A percentile compares a stretch with the other conserved stretches of the same genome.
These are phyloP conservation scores for Tephrocybe sp. DNA, from an alignment of 768 basidiomycete genomes.

Conservation along the genomic window DNA sequence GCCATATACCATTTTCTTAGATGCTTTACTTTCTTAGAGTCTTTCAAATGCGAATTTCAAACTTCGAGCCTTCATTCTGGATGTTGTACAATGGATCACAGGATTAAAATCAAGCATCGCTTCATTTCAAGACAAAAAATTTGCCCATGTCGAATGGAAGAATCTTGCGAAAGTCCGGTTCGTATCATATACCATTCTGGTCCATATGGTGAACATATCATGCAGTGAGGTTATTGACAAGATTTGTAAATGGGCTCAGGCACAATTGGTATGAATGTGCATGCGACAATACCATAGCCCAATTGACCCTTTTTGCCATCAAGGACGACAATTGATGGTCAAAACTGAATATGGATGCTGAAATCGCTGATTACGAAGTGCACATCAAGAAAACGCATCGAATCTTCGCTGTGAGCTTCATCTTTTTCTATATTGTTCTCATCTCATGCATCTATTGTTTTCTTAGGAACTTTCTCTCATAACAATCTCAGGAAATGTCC, in stretches of 20 bases:
- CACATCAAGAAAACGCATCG: not conserved
- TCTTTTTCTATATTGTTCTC: not conserved
- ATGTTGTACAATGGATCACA: not conserved
- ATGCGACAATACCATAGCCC: too few relatives aligned
- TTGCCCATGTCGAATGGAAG: not conserved
- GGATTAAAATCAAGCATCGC: not conserved
- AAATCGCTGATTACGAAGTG: too few relatives aligned
- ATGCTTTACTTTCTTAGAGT: not conserved
- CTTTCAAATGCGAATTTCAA: not conserved
- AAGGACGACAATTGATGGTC: too few relatives aligned
- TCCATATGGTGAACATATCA: too few relatives aligned
- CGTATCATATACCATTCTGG: not conserved
- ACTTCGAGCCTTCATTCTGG: not conserved
- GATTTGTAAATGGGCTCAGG: too few relatives aligned
- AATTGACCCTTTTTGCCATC: too few relatives aligned
- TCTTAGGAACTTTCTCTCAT: slow-evolving; percentile 10
- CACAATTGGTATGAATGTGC: too few relatives aligned
- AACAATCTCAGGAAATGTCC: not conserved
- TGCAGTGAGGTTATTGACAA: too few relatives aligned
- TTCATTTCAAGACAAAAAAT: not conserved
- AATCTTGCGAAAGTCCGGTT: not conserved
- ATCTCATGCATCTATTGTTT: not conserved
- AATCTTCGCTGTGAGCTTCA: slow-evolving; percentile 3
- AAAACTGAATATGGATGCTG: too few relatives aligned
- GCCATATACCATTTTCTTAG: not conserved